phyloP scores from a whole-genome alignment of 106 monocot genomes.

The Alisma plantagoaquatica region DNA sequence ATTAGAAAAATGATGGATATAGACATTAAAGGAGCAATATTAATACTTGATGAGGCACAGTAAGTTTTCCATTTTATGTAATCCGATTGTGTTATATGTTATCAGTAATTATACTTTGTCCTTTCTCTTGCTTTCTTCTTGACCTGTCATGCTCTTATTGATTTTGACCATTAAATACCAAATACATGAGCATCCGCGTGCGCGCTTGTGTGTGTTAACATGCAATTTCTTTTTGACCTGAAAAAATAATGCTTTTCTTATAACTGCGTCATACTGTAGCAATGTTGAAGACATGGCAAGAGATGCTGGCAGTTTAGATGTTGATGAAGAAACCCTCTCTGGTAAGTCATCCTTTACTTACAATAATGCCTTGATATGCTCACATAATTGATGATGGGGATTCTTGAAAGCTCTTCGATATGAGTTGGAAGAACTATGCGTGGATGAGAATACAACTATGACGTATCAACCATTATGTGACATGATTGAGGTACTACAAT shows the following conservation, averaged over 20 bases:
- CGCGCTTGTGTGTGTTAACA: too few relatives aligned
- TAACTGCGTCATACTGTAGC: slow-evolving; percentile 22
- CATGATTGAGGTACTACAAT: slow-evolving; percentile 64
- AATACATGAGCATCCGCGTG: too few relatives aligned
- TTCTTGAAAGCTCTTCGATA: slow-evolving; percentile 40
- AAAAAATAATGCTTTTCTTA: background rate
- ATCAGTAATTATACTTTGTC: background rate
- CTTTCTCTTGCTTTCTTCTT: too few relatives aligned
- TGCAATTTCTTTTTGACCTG: too few relatives aligned
- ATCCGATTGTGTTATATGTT: too few relatives aligned
- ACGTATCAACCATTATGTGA: slow-evolving; percentile 85
- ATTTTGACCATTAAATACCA: too few relatives aligned
- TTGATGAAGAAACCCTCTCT: slow-evolving; percentile 74
- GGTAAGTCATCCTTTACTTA: slow-evolving; percentile 46
- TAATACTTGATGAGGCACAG: slow-evolving; percentile 99
- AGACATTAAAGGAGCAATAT: slow-evolving; percentile 75
- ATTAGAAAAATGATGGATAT: slow-evolving; percentile 95
- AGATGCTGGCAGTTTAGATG: slow-evolving; percentile 85
- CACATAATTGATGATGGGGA: background rate
- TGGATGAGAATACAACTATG: slow-evolving; percentile 27
- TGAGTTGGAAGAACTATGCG: slow-evolving; percentile 65
- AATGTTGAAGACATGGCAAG: slow-evolving; percentile 97
- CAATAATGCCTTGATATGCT: too few relatives aligned
- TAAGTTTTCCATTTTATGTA: slow-evolving; percentile 28
- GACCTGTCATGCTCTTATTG: too few relatives aligned